A percentile compares a stretch with the other conserved stretches of the same genome.
Evolutionary conservation across 108 stramenopile genomes (phyloP).

Genomic region (Nitzschia sp.): DNA sequence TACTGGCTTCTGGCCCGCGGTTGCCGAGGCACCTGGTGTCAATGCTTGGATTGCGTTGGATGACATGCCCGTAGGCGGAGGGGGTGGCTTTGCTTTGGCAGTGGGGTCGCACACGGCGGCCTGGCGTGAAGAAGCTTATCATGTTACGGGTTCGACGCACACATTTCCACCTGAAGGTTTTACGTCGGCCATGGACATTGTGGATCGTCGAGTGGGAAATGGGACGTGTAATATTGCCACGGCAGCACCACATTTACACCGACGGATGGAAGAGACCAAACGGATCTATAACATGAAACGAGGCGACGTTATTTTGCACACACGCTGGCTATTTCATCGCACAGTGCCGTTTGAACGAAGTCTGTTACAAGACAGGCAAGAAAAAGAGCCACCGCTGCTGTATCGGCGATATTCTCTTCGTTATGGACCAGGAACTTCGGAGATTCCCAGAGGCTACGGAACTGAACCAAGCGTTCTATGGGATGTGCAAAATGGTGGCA

Average conservation of each 20-base stretch:
- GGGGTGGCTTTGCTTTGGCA: constrained; percentile 80
- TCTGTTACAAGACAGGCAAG: constrained; percentile 14
- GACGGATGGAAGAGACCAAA: constrained; percentile 74
- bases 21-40: constrained; percentile 57
- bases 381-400: constrained; percentile 31
- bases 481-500: constrained; percentile 62
- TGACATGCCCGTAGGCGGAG: constrained; percentile 61
- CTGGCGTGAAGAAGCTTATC: constrained; percentile 71
- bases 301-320: constrained; percentile 80
- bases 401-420: constrained; percentile 78
- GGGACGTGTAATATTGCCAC: constrained; percentile 79
- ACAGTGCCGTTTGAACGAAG: constrained; percentile 62
- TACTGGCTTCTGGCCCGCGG: constrained; percentile 84
- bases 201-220: constrained; percentile 60
- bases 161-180: constrained; percentile 68
- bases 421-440: constrained; percentile 69
- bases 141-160: constrained; percentile 61
- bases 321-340: constrained; percentile 82
- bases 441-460: constrained; percentile 67
- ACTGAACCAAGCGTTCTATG: constrained; percentile 66
- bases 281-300: constrained; percentile 64
- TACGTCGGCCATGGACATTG: constrained; percentile 58
- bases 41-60: constrained; percentile 87
- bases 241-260: constrained; percentile 64
- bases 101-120: constrained; percentile 64